Conservation (phyloP, 139 green algal species). For the Tetraselmis chui region DNA sequence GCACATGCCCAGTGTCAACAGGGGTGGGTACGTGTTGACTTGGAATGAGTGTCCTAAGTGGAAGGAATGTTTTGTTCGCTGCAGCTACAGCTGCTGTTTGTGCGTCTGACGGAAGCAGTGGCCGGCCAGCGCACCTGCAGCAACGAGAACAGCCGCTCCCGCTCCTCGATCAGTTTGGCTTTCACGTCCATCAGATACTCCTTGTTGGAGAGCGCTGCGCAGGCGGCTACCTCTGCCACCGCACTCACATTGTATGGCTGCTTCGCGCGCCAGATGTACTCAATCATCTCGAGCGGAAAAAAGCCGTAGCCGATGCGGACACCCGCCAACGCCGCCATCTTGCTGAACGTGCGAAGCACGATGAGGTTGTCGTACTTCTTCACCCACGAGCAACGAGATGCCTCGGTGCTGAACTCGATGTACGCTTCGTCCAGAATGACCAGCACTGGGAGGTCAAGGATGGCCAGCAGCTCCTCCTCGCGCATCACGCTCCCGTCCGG, state of each 20-base stretch:
- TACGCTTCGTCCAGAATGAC: constrained; percentile 99
- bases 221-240: constrained; percentile 76
- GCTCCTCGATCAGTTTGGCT: constrained; percentile 69
- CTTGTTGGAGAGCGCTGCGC: constrained; percentile 67
- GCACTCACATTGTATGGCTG: constrained; percentile 98
- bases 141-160: constrained; percentile 44
- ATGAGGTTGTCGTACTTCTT: constrained; percentile 78
- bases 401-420: constrained; percentile 85
- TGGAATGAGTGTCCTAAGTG: too few species aligned
- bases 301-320: constrained; percentile 54
- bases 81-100: too few species aligned
- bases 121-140: neutral
- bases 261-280: constrained; percentile 95
- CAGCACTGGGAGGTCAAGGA: constrained; percentile 81
- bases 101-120: too few species aligned
- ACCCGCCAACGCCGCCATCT: constrained; percentile 78
- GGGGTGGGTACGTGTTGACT: too few species aligned
- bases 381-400: constrained; percentile 70
- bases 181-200: constrained; percentile 45
- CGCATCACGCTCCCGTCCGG: constrained; percentile 87
- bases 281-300: constrained; percentile 66
- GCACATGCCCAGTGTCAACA: too few species aligned
- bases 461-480: constrained; percentile 63
- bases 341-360: constrained; percentile 96
- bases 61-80: too few species aligned